Conservation (phyloP, 1,284 basidiomycete genomes). For the Pyrrhoderma lamaoense region DNA sequence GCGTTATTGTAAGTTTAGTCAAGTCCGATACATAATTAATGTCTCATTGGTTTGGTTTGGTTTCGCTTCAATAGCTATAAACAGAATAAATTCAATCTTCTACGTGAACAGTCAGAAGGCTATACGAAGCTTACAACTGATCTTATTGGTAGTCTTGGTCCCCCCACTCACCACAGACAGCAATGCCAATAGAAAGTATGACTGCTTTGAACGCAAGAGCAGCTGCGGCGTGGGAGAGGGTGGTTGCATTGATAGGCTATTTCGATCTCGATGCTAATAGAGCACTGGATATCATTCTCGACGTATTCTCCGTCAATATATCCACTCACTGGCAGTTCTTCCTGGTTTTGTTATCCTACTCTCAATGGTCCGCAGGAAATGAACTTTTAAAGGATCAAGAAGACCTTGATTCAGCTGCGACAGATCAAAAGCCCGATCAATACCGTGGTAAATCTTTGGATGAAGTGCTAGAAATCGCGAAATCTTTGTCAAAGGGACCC, state of each 20-base stretch:
- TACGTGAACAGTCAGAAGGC: constrained; percentile 96
- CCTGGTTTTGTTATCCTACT: constrained; percentile 75
- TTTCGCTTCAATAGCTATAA: constrained; percentile 62
- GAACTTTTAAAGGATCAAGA: constrained; percentile 30
- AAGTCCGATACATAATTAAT: constrained; percentile 9
- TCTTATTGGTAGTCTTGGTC: constrained; percentile 72
- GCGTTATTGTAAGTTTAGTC: constrained; percentile 61
- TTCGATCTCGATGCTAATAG: constrained; percentile 95
- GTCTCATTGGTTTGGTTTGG: constrained; percentile 1
- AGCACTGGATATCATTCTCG: constrained; percentile 89
- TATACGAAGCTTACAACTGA: constrained; percentile 90
- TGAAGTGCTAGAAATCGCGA: constrained; percentile 52
- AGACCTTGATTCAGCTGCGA: constrained; percentile 30
- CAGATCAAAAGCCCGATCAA: constrained; percentile 32
- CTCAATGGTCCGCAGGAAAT: constrained; percentile 63
- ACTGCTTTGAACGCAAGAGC: constrained; percentile 57
- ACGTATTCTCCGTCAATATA: constrained; percentile 81
- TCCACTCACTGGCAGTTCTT: constrained; percentile 89
- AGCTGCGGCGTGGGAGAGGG: constrained; percentile 74
- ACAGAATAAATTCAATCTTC: constrained; percentile 96
- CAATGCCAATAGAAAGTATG: constrained; percentile 51
- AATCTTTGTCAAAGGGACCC: constrained; percentile 24
- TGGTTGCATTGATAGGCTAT: constrained; percentile 87
- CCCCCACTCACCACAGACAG: constrained; percentile 59
- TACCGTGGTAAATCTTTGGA: constrained; percentile 59